Evolutionary conservation across 129 eudicot genomes (phyloP).

Genomic region (Cynara cardunculus): DNA sequence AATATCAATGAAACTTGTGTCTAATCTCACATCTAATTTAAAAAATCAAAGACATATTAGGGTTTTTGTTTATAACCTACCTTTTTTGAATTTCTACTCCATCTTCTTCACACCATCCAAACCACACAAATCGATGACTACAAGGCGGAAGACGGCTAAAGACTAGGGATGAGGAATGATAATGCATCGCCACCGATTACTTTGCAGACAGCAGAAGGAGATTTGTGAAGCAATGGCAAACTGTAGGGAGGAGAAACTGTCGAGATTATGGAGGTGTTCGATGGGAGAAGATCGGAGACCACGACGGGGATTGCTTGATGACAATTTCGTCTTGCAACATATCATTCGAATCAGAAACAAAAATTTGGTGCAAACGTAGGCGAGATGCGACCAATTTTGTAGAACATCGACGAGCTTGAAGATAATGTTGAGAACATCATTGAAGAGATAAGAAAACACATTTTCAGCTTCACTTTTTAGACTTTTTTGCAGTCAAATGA

Average conservation of each 20-base stretch:
- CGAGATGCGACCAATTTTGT: conserved; percentile 59
- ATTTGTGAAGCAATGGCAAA: conserved; percentile 64
- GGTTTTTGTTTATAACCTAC: no score
- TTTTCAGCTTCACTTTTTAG: conserved; percentile 13
- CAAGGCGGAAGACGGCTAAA: no score
- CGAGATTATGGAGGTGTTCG: conserved; percentile 27
- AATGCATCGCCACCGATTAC: no score
- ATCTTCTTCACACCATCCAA: no score
- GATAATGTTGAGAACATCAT: conserved; percentile 65
- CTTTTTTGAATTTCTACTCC: no score
- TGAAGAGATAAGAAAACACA: conserved; percentile 53
- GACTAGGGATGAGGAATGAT: no score
- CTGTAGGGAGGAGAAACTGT: conserved; percentile 42
- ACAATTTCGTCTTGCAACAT: conserved; percentile 63
- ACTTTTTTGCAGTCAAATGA: no score
- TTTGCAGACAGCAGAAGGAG: no score
- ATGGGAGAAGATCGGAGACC: conserved; percentile 54
- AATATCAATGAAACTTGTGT: no score
- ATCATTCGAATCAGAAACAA: conserved; percentile 38
- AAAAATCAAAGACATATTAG: no score
- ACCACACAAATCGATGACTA: no score
- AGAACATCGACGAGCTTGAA: conserved; percentile 60
- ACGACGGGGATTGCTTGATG: conserved; percentile 45
- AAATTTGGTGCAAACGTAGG: conserved; percentile 78
- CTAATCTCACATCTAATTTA: no score